Evolutionary conservation across 495 filamentous ascomycete genomes (phyloP).

Genomic region (Trichoderma parareesei): DNA sequence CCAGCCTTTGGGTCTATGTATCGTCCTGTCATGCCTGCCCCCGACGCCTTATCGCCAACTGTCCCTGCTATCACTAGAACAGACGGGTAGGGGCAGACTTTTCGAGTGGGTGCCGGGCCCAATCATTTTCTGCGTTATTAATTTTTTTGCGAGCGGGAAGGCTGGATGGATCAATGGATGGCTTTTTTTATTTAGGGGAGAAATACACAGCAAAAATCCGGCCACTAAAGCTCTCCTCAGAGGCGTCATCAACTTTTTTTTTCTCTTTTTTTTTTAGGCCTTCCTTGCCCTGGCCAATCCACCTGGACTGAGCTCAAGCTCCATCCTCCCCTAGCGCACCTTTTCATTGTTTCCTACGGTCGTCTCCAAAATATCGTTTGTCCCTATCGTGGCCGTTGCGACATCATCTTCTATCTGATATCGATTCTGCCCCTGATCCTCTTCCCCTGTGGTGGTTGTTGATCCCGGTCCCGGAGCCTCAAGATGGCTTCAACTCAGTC

Average conservation of each 20-base stretch:
- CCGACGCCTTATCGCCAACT: background rate
- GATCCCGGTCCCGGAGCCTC: background rate
- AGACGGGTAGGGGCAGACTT: background rate
- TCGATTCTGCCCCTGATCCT: background rate
- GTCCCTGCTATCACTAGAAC: background rate
- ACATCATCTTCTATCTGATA: background rate
- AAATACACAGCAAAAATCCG: conserved; percentile 12
- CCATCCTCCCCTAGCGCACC: background rate
- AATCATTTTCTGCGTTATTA: conserved; percentile 10
- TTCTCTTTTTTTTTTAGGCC: background rate
- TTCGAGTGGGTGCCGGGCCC: conserved; percentile 5
- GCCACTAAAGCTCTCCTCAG: background rate
- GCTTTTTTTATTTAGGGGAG: conserved; percentile 13
- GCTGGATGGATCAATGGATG: conserved; percentile 10
- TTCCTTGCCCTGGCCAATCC: background rate
- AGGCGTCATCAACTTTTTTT: background rate
- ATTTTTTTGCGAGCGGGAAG: conserved; percentile 1
- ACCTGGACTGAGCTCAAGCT: background rate
- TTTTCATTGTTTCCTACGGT: background rate
- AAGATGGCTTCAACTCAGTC: conserved; percentile 10
- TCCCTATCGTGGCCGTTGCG: background rate
- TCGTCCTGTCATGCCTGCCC: background rate
- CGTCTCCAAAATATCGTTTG: background rate
- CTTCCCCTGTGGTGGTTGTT: background rate
- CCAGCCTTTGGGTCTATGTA: too few species aligned